Evolutionary conservation across 2,329 filamentous ascomycete species (phyloP).

Genomic region (Penicillium brasilianum): DNA sequence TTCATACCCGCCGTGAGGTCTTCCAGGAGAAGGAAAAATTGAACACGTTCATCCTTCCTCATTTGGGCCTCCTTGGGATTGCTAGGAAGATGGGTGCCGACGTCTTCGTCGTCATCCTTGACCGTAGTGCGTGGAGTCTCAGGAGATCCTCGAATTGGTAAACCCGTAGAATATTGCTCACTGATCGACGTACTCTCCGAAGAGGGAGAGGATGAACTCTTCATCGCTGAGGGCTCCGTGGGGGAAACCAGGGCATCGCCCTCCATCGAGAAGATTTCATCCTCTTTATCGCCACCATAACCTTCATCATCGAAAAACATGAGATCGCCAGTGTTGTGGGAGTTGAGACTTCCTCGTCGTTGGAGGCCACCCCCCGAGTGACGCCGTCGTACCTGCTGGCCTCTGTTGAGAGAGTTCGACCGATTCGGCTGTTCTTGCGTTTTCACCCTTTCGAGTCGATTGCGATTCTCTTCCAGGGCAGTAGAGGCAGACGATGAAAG

Average conservation of each 20-base stretch:
- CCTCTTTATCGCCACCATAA: constrained; percentile 77
- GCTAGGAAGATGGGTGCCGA: constrained; percentile 56
- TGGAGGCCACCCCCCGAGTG: constrained; percentile 87
- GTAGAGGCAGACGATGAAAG: constrained; percentile 48
- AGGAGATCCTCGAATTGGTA: constrained; percentile 3
- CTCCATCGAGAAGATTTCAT: constrained; percentile 73
- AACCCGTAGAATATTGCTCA: constrained; percentile 1
- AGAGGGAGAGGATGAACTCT: constrained; percentile 22
- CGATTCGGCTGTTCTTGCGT: constrained; percentile 54
- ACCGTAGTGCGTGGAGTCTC: constrained; percentile 14
- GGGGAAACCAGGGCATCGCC: constrained; percentile 46
- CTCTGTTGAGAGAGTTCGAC: constrained; percentile 36
- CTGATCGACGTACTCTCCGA: constrained; percentile 13
- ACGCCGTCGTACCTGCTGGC: constrained; percentile 61
- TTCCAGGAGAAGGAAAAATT: constrained; percentile 91
- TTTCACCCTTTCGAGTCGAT: constrained; percentile 41
- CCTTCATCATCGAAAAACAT: constrained; percentile 91
- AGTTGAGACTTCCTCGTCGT: constrained; percentile 72
- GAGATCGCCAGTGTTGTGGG: constrained; percentile 73
- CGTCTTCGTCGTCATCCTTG: constrained; percentile 30
- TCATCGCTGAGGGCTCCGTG: constrained; percentile 1
- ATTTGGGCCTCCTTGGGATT: constrained; percentile 78
- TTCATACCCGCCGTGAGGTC: constrained; percentile 97
- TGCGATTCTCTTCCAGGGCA: constrained; percentile 41
- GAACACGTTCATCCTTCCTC: constrained; percentile 65